A percentile compares a stretch with the other conserved stretches of the same genome.
These are phyloP conservation scores for Sugiyamaella chiloensis DNA, from an alignment of 805 yeast genomes.

Conservation along the genomic window DNA sequence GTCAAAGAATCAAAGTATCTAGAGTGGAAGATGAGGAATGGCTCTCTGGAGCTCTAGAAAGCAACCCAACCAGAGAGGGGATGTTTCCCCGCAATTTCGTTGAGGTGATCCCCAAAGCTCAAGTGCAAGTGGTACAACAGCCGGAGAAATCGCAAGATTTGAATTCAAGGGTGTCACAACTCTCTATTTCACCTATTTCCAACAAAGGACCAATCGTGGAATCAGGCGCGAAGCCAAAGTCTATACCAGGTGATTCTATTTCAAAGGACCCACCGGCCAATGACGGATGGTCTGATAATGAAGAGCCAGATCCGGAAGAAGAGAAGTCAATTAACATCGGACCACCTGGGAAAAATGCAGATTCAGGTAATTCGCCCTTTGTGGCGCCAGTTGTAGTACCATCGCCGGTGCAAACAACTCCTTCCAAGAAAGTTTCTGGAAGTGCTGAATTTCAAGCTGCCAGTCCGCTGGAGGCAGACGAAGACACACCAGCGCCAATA, in stretches of 20 bases:
- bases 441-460: not conserved
- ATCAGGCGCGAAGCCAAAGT: not conserved
- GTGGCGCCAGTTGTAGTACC: not conserved
- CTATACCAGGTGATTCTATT: not conserved
- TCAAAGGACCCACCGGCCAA: not conserved
- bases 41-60: conserved; percentile 67
- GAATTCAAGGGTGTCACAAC: not conserved
- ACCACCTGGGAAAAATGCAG: conserved; percentile 10
- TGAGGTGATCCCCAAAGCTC: conserved; percentile 30
- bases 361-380: not conserved
- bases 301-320: conserved; percentile 24
- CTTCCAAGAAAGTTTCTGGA: not conserved
- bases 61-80: conserved; percentile 49
- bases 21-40: conserved; percentile 88
- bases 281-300: conserved; percentile 20
- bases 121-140: not conserved
- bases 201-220: not conserved
- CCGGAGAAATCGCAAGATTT: not conserved
- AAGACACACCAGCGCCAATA: not conserved
- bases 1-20: conserved; percentile 70
- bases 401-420: not conserved
- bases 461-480: not conserved
- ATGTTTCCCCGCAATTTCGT: conserved; percentile 90
- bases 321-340: conserved; percentile 19
- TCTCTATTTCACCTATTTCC: too few species aligned